Evolutionary conservation across 768 basidiomycete genomes (phyloP).

Genomic region (Lentinula edodes): DNA sequence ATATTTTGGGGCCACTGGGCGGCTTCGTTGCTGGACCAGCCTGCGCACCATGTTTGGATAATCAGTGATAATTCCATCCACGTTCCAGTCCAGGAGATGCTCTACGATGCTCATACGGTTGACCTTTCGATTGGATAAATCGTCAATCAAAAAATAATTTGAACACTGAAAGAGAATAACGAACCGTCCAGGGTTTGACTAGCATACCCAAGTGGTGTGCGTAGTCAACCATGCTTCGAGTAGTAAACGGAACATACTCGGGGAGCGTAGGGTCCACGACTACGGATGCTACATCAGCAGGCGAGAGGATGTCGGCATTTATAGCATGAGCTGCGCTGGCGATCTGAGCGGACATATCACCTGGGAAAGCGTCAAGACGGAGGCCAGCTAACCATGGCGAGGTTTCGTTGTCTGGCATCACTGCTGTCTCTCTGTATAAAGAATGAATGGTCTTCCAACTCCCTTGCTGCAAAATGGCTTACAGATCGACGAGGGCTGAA

Average conservation of each 20-base stretch:
- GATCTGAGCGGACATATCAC: slow-evolving; percentile 50
- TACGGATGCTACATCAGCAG: slow-evolving; percentile 37
- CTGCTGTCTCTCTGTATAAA: slow-evolving; percentile 31
- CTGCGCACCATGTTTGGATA: slow-evolving; percentile 58
- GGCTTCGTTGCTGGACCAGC: slow-evolving; percentile 47
- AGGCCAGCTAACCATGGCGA: slow-evolving; percentile 71
- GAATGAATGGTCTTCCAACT: background rate
- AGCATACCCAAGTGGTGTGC: slow-evolving; percentile 58
- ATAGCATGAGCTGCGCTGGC: slow-evolving; percentile 66
- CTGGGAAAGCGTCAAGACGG: slow-evolving; percentile 57
- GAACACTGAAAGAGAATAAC: slow-evolving; percentile 14
- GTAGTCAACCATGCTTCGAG: slow-evolving; percentile 59
- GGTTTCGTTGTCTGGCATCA: slow-evolving; percentile 32
- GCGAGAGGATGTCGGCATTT: slow-evolving; percentile 60
- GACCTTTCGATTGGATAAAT: slow-evolving; percentile 33
- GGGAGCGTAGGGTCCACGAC: slow-evolving; percentile 35
- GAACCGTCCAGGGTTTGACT: slow-evolving; percentile 74
- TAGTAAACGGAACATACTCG: slow-evolving; percentile 54
- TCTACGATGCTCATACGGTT: slow-evolving; percentile 57
- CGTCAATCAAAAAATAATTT: background rate
- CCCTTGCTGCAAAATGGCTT: slow-evolving; percentile 12
- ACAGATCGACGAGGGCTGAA: slow-evolving; percentile 66
- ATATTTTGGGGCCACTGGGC: slow-evolving; percentile 49
- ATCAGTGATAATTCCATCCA: slow-evolving; percentile 78
- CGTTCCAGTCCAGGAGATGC: slow-evolving; percentile 53